Conservation (phyloP, 768 basidiomycete genomes). For the Lactarius quietus region DNA sequence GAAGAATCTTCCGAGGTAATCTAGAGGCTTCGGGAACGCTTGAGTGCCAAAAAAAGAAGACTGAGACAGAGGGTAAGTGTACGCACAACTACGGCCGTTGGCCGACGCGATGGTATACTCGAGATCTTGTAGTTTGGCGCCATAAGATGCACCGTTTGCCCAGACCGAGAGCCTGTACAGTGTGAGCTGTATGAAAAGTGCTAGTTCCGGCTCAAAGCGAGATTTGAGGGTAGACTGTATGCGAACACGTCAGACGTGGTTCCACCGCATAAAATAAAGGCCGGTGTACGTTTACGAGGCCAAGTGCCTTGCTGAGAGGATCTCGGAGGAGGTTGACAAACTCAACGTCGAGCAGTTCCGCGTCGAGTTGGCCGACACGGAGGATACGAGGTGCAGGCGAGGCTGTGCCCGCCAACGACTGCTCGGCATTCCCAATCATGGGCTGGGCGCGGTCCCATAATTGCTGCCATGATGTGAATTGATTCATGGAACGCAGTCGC, state of each 20-base stretch:
- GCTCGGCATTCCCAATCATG: slow-evolving; percentile 46
- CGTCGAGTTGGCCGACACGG: slow-evolving; percentile 89
- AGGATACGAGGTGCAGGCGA: slow-evolving; percentile 40
- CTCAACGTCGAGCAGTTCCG: slow-evolving; percentile 86
- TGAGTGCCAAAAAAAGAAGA: slow-evolving; percentile 25
- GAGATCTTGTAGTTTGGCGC: slow-evolving; percentile 77
- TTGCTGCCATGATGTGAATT: slow-evolving; percentile 46
- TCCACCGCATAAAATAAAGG: neutral
- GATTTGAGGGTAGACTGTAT: slow-evolving; percentile 53
- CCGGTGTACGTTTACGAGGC: slow-evolving; percentile 57
- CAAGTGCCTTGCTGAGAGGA: slow-evolving; percentile 72
- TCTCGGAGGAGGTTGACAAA: slow-evolving; percentile 77
- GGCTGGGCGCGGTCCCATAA: slow-evolving; percentile 64
- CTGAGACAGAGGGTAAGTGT: slow-evolving; percentile 13
- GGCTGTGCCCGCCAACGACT: slow-evolving; percentile 35
- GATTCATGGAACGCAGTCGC: slow-evolving; percentile 16
- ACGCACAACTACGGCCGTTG: slow-evolving; percentile 11
- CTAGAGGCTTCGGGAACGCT: slow-evolving; percentile 48
- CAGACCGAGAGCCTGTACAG: slow-evolving; percentile 84
- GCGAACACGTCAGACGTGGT: slow-evolving; percentile 8
- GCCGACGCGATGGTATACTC: slow-evolving; percentile 45
- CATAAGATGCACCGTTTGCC: slow-evolving; percentile 77
- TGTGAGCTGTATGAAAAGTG: slow-evolving; percentile 61
- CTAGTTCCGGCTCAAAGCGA: slow-evolving; percentile 71
- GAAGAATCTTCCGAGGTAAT: slow-evolving; percentile 55